Evolutionary conservation across 306 rosid genomes (phyloP).

Genomic region (Hylodesmum podocarpum): DNA sequence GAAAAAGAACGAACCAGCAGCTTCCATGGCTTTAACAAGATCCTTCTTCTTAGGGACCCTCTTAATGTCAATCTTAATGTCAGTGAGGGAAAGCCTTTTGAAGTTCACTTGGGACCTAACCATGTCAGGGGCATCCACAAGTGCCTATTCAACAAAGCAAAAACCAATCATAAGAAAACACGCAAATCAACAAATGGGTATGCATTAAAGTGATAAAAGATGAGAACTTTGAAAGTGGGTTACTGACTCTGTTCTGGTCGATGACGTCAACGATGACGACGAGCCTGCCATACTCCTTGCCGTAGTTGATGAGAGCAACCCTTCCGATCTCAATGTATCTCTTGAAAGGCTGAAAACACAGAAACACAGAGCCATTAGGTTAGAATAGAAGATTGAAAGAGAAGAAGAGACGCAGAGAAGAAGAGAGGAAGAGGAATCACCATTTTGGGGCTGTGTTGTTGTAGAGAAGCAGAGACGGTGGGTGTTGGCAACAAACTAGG

Average conservation of each 20-base stretch:
- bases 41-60: slow-evolving; percentile 94
- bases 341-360: slow-evolving; percentile 73
- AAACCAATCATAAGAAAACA: neutral
- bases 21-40: slow-evolving; percentile 86
- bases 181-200: neutral
- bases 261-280: slow-evolving; percentile 92
- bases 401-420: neutral
- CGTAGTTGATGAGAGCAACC: slow-evolving; percentile 90
- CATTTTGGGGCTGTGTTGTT: slow-evolving; percentile 16
- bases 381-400: neutral
- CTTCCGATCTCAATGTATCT: slow-evolving; percentile 94
- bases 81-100: slow-evolving; percentile 93
- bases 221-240: neutral
- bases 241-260: slow-evolving; percentile 89
- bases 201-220: neutral
- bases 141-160: slow-evolving; percentile 48
- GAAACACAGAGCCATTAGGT: neutral
- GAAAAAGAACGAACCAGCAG: slow-evolving; percentile 48
- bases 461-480: neutral
- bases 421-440: neutral
- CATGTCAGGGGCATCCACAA: slow-evolving; percentile 91
- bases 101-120: slow-evolving; percentile 78
- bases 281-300: slow-evolving; percentile 82
- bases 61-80: slow-evolving; percentile 86
- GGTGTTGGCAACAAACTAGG: neutral